Conservation (phyloP, 257 asterid species). For the Craterostigma plantagineum region DNA sequence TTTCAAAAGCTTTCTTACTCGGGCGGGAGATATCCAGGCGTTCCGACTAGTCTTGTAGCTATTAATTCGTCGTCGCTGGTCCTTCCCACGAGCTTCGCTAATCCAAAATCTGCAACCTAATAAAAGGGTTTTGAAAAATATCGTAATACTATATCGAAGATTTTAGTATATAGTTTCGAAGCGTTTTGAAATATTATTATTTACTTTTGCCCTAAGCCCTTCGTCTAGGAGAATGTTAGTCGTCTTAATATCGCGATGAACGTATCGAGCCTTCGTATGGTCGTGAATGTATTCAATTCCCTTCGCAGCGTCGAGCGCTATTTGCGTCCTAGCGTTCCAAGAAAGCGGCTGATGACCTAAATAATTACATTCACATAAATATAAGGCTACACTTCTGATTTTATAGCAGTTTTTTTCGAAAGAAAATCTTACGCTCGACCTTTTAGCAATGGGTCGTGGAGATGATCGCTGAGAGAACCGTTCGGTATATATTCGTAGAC, state of each 20-base stretch:
- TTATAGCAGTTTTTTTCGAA: background rate
- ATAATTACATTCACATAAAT: conserved; percentile 8
- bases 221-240: conserved; percentile 62
- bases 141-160: no score
- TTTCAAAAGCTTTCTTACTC: conserved; percentile 30
- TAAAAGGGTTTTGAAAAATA: background rate
- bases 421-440: conserved; percentile 18
- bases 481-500: conserved; percentile 49
- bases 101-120: conserved; percentile 82
- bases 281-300: conserved; percentile 86
- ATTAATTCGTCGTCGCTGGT: conserved; percentile 47
- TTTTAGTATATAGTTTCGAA: no score
- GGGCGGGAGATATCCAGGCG: conserved; percentile 90
- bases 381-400: background rate
- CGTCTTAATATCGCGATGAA: conserved; percentile 78
- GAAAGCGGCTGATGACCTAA: conserved; percentile 67
- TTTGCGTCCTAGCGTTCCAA: conserved; percentile 69
- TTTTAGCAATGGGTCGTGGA: conserved; percentile 62
- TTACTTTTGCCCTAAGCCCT: conserved; percentile 80
- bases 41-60: conserved; percentile 69
- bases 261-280: conserved; percentile 58
- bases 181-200: background rate
- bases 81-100: conserved; percentile 69
- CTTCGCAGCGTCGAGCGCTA: conserved; percentile 63
- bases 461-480: conserved; percentile 64